Evolutionary conservation across 2,329 filamentous ascomycete species (phyloP).

Genomic region (Arthrobotrys musiformis): DNA sequence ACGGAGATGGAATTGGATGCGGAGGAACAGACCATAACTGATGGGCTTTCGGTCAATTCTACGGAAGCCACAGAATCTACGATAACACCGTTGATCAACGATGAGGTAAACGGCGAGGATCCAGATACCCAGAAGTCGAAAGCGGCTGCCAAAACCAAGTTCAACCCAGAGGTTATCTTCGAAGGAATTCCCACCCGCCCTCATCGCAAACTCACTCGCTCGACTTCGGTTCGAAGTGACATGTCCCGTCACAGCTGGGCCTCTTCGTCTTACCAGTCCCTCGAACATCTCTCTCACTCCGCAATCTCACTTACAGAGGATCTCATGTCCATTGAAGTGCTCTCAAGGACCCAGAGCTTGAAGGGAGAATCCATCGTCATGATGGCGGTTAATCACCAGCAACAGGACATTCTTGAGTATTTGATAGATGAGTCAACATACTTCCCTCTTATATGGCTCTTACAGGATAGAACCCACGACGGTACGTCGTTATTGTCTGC

Average conservation of each 20-base stretch:
- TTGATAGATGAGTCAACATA: slow-evolving; percentile 80
- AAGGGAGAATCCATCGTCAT: slow-evolving; percentile 85
- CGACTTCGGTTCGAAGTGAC: slow-evolving; percentile 50
- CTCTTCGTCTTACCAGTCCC: slow-evolving; percentile 49
- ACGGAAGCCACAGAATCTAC: slow-evolving; percentile 26
- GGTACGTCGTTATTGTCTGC: slow-evolving; percentile 89
- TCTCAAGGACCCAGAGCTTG: slow-evolving; percentile 69
- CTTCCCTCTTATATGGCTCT: slow-evolving; percentile 75
- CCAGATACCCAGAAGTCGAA: slow-evolving; percentile 55
- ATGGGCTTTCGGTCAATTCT: slow-evolving; percentile 20
- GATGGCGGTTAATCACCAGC: slow-evolving; percentile 82
- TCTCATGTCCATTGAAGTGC: slow-evolving; percentile 61
- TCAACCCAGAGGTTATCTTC: slow-evolving; percentile 49
- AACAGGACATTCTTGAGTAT: slow-evolving; percentile 79
- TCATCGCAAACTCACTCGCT: slow-evolving; percentile 40
- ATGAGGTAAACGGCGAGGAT: slow-evolving; percentile 8
- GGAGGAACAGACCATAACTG: slow-evolving; percentile 35
- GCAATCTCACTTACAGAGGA: slow-evolving; percentile 47
- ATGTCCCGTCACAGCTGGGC: slow-evolving; percentile 51
- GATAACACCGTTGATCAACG: slow-evolving; percentile 31
- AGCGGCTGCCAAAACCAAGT: slow-evolving; percentile 47
- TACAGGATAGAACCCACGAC: slow-evolving; percentile 88
- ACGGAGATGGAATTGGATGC: slow-evolving; percentile 29
- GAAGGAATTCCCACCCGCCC: slow-evolving; percentile 44
- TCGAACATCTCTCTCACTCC: slow-evolving; percentile 51